Evolutionary conservation across 768 basidiomycete genomes (phyloP).

Genomic region (Calocybe indica): DNA sequence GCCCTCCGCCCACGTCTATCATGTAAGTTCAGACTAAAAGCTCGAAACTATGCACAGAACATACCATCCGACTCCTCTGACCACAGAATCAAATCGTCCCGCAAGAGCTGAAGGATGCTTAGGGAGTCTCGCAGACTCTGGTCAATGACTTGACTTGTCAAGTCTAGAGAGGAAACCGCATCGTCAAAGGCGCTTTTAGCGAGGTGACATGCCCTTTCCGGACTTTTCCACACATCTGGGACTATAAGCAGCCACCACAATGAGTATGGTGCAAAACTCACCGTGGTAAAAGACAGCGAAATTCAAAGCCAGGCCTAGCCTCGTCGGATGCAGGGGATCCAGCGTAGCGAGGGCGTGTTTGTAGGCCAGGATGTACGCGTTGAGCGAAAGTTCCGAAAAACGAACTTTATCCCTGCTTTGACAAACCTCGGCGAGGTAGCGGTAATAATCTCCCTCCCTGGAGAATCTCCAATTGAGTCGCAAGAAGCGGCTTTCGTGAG

Average conservation of each 20-base stretch:
- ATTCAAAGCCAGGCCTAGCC: conserved; percentile 84
- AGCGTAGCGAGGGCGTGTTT: conserved; percentile 75
- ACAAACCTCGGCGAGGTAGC: conserved; percentile 85
- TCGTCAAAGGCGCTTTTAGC: conserved; percentile 93
- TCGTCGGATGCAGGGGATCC: conserved; percentile 76
- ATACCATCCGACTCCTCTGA: conserved; percentile 62
- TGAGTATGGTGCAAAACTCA: conserved; percentile 10
- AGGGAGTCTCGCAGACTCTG: conserved; percentile 64
- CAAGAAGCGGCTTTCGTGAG: background rate
- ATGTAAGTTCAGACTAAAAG: background rate
- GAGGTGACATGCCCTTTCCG: conserved; percentile 81
- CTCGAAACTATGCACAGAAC: conserved; percentile 3
- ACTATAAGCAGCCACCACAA: background rate
- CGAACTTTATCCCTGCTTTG: conserved; percentile 61
- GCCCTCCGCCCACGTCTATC: too few relatives aligned
- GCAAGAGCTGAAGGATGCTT: conserved; percentile 76
- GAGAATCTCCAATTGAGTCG: conserved; percentile 1
- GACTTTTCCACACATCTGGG: conserved; percentile 71
- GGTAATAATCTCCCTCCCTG: conserved; percentile 75
- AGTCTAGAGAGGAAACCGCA: conserved; percentile 63
- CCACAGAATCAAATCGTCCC: conserved; percentile 86
- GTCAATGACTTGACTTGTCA: conserved; percentile 27
- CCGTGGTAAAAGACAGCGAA: conserved; percentile 91
- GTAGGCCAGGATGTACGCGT: conserved; percentile 82
- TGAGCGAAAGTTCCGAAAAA: conserved; percentile 71